These are phyloP conservation scores for Guyanaporus albipodus DNA, from an alignment of 768 basidiomycete species.

Conservation along the genomic window DNA sequence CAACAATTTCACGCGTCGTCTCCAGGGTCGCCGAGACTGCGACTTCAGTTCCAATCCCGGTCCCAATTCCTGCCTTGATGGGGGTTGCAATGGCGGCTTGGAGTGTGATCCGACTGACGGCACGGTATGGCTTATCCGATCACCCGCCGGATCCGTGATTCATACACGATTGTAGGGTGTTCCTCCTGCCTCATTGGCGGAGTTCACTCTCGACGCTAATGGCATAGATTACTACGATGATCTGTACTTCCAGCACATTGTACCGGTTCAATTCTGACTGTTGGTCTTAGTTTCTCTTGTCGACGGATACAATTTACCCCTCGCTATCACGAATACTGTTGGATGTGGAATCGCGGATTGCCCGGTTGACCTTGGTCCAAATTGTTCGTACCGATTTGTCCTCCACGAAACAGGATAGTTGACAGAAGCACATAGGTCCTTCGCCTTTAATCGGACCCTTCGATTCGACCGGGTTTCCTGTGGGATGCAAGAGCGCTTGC, in stretches of 20 bases:
- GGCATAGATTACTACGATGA: slow-evolving; percentile 59
- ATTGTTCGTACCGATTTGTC: slow-evolving; percentile 37
- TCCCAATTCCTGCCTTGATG: slow-evolving; percentile 54
- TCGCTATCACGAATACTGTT: slow-evolving; percentile 51
- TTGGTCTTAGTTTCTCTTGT: slow-evolving; percentile 51
- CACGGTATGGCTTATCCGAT: slow-evolving; percentile 33
- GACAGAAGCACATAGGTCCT: slow-evolving; percentile 38
- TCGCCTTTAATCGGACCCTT: slow-evolving; percentile 47
- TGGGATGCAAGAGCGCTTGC: slow-evolving; percentile 64
- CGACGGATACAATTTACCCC: slow-evolving; percentile 62
- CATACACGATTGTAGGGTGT: slow-evolving; percentile 39
- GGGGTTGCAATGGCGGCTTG: slow-evolving; percentile 69
- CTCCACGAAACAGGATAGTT: not conserved
- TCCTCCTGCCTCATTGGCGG: slow-evolving; percentile 68
- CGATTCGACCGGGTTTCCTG: slow-evolving; percentile 48
- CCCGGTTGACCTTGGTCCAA: slow-evolving; percentile 55
- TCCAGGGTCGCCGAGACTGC: slow-evolving; percentile 53
- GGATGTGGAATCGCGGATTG: slow-evolving; percentile 56
- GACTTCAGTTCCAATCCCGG: slow-evolving; percentile 52
- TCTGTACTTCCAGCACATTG: slow-evolving; percentile 21
- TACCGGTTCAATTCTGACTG: not conserved
- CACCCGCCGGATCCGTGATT: not conserved
- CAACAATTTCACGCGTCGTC: not conserved
- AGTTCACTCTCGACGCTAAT: slow-evolving; percentile 54
- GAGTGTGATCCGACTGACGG: slow-evolving; percentile 49